Conservation (phyloP, 768 basidiomycete species). For the Hirschioporus abietinus region DNA sequence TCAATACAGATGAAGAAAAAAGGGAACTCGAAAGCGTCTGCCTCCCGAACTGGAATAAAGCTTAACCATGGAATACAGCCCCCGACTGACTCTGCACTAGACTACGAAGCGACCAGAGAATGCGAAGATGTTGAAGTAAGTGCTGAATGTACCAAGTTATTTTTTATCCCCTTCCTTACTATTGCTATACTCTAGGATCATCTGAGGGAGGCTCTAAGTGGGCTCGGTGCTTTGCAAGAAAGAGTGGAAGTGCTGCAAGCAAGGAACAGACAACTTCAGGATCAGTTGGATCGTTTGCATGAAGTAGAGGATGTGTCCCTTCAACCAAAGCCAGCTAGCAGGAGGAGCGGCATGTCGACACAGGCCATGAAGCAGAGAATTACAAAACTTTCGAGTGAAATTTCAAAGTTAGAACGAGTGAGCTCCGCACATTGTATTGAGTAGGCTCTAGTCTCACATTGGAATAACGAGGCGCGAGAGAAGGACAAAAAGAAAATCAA, state of each 20-base stretch:
- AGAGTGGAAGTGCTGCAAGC: background rate
- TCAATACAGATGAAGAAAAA: background rate
- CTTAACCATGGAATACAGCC: background rate
- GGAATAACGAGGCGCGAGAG: conserved; percentile 14
- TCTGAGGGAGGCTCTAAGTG: background rate
- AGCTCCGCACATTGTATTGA: conserved; percentile 3
- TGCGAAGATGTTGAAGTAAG: background rate
- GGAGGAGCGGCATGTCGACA: conserved; percentile 10
- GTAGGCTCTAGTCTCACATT: background rate
- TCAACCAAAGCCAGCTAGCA: conserved; percentile 19
- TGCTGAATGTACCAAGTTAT: background rate
- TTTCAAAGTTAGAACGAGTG: conserved; percentile 24
- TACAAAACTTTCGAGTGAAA: conserved; percentile 16
- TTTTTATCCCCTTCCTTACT: background rate
- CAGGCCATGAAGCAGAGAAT: conserved; percentile 17
- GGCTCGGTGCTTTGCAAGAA: background rate
- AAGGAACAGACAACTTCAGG: conserved; percentile 15
- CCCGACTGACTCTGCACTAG: background rate
- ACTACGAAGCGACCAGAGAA: background rate
- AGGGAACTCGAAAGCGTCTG: background rate
- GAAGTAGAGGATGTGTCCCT: conserved; percentile 16
- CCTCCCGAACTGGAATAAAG: background rate
- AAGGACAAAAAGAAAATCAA: conserved; percentile 20
- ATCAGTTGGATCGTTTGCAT: conserved; percentile 14
- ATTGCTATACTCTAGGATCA: background rate